These are phyloP conservation scores for Colletotrichum echinochloae DNA, from an alignment of 2,329 filamentous ascomycete genomes.

Conservation along the genomic window DNA sequence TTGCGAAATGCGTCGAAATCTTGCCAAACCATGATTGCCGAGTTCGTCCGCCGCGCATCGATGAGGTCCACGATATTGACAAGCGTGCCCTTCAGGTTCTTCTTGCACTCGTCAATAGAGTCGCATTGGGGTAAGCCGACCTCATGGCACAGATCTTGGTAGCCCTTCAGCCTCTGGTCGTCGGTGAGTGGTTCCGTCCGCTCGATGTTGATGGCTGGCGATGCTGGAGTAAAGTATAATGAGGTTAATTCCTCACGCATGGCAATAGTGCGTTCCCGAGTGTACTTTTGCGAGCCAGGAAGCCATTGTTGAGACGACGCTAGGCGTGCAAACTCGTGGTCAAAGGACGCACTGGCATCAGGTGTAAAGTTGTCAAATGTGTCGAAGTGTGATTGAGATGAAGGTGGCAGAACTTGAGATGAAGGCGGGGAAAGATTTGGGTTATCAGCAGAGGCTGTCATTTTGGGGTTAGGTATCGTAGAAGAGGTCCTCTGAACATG, in stretches of 20 bases:
- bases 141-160: conserved; percentile 46
- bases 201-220: not conserved
- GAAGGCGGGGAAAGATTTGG: not conserved
- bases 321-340: conserved; percentile 49
- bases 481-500: conserved; percentile 2
- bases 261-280: conserved; percentile 48
- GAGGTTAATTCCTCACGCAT: conserved; percentile 46
- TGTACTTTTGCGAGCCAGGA: conserved; percentile 46
- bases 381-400: conserved; percentile 49
- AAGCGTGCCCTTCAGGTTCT: conserved; percentile 38
- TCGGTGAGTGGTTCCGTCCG: conserved; percentile 41
- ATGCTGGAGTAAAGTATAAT: conserved; percentile 47
- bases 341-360: conserved; percentile 46
- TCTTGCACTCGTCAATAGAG: conserved; percentile 44
- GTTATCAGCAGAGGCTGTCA: not conserved
- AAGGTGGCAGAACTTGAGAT: conserved; percentile 31
- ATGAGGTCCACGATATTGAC: conserved; percentile 50
- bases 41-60: conserved; percentile 45
- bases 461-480: not conserved
- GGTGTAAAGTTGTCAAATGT: conserved; percentile 44
- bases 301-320: conserved; percentile 49
- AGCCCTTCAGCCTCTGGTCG: conserved; percentile 44
- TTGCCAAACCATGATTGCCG: conserved; percentile 45
- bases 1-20: conserved; percentile 45
- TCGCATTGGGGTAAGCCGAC: conserved; percentile 43